phyloP scores from a whole-genome alignment of 2,329 filamentous ascomycete genomes.

The Pseudocercospora ulei region DNA sequence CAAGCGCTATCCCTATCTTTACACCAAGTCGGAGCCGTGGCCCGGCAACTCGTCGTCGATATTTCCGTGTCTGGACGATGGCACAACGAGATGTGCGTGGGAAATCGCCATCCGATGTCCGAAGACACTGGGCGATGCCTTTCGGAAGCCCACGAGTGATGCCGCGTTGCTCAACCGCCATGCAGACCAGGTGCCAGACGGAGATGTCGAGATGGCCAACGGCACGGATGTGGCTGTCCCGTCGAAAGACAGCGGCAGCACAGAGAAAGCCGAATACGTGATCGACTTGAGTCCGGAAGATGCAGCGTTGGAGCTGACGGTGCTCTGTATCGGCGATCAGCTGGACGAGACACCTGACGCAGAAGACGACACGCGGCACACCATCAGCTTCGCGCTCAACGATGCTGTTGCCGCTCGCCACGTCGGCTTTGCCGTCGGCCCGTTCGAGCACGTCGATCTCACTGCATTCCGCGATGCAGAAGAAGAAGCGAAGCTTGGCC shows the following conservation, averaged over 20 bases:
- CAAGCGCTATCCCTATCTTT: conserved; percentile 77
- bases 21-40: conserved; percentile 70
- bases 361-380: conserved; percentile 70
- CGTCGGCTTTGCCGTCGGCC: conserved; percentile 85
- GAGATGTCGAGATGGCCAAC: conserved; percentile 37
- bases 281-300: conserved; percentile 60
- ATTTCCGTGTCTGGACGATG: conserved; percentile 88
- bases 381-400: conserved; percentile 70
- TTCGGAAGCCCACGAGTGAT: conserved; percentile 34
- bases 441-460: conserved; percentile 87
- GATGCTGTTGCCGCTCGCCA: conserved; percentile 74
- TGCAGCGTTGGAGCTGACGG: conserved; percentile 75
- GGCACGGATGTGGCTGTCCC: conserved; percentile 21
- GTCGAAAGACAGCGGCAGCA: conserved; percentile 21
- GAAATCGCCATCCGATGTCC: conserved; percentile 79
- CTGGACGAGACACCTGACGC: conserved; percentile 71
- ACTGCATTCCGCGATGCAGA: conserved; percentile 74
- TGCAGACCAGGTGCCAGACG: conserved; percentile 31
- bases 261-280: conserved; percentile 33
- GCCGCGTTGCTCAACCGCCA: conserved; percentile 30
- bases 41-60: conserved; percentile 73
- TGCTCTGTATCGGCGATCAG: conserved; percentile 82
- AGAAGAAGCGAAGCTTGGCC: conserved; percentile 80
- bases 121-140: conserved; percentile 70
- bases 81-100: conserved; percentile 72